These are phyloP conservation scores for Penicillium goetzii DNA, from an alignment of 495 filamentous ascomycete genomes.

Conservation along the genomic window DNA sequence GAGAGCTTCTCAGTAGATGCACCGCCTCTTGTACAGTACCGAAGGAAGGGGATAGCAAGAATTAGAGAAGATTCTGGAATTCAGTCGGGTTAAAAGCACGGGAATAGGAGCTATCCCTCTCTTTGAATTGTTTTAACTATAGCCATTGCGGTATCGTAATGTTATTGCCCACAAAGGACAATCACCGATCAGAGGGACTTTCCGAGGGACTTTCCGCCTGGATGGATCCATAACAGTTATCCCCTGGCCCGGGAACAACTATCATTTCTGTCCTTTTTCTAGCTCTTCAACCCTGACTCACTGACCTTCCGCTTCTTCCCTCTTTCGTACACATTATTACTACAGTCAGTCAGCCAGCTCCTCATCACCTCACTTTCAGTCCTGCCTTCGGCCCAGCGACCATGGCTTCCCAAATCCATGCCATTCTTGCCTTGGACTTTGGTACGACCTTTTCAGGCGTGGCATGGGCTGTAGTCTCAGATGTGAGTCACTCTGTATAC, in stretches of 20 bases:
- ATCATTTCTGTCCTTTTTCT: not conserved
- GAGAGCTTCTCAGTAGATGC: too few relatives aligned
- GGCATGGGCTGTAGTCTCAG: not conserved
- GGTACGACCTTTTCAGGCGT: conserved; percentile 1
- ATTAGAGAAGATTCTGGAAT: too few relatives aligned
- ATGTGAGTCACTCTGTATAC: not conserved
- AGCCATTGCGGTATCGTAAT: too few relatives aligned
- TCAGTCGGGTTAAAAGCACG: too few relatives aligned
- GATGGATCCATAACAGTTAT: not conserved
- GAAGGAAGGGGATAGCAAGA: too few relatives aligned
- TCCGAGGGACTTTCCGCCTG: too few relatives aligned
- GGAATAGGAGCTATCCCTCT: too few relatives aligned
- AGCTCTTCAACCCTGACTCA: not conserved
- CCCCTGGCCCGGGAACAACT: not conserved
- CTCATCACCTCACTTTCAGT: not conserved
- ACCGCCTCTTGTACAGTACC: too few relatives aligned
- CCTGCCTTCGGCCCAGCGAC: not conserved
- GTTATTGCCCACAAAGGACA: too few relatives aligned
- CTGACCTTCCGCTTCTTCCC: not conserved
- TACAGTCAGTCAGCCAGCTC: not conserved
- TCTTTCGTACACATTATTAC: not conserved
- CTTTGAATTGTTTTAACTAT: too few relatives aligned
- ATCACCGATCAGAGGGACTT: too few relatives aligned
- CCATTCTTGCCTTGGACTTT: conserved; percentile 4
- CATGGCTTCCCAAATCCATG: not conserved